Conservation (phyloP, 208 protist genomes). For the Crithidia sp. region DNA sequence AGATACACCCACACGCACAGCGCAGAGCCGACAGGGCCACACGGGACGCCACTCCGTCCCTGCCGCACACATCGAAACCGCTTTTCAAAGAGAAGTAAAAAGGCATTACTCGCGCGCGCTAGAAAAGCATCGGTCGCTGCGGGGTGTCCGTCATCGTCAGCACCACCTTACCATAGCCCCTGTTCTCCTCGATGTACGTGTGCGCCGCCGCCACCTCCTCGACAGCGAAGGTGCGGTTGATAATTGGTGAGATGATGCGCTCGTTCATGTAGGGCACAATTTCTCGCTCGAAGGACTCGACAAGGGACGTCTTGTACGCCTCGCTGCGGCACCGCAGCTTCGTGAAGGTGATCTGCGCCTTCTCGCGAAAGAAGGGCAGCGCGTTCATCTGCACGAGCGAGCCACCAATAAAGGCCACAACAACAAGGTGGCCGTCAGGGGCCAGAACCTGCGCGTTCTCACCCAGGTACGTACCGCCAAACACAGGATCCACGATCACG, state of each 20-base stretch:
- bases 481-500: slow-evolving; percentile 81
- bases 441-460: slow-evolving; percentile 67
- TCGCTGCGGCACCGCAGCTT: slow-evolving; percentile 63
- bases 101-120: no score
- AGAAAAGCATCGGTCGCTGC: not conserved
- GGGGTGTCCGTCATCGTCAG: slow-evolving; percentile 33
- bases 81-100: no score
- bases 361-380: slow-evolving; percentile 57
- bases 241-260: slow-evolving; percentile 51
- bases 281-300: slow-evolving; percentile 60
- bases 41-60: no score
- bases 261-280: slow-evolving; percentile 63
- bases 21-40: no score
- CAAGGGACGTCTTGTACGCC: slow-evolving; percentile 64
- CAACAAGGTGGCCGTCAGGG: slow-evolving; percentile 54
- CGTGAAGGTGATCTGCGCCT: slow-evolving; percentile 64
- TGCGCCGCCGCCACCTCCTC: slow-evolving; percentile 66
- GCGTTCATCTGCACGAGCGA: slow-evolving; percentile 50
- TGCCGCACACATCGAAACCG: no score
- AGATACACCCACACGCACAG: no score
- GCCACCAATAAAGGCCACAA: slow-evolving; percentile 79
- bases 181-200: slow-evolving; percentile 52
- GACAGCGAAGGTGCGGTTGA: slow-evolving; percentile 54
- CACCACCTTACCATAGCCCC: slow-evolving; percentile 67
- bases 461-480: slow-evolving; percentile 72